These are phyloP conservation scores for Nidula microcarpa DNA, from an alignment of 768 basidiomycete genomes.

Conservation along the genomic window DNA sequence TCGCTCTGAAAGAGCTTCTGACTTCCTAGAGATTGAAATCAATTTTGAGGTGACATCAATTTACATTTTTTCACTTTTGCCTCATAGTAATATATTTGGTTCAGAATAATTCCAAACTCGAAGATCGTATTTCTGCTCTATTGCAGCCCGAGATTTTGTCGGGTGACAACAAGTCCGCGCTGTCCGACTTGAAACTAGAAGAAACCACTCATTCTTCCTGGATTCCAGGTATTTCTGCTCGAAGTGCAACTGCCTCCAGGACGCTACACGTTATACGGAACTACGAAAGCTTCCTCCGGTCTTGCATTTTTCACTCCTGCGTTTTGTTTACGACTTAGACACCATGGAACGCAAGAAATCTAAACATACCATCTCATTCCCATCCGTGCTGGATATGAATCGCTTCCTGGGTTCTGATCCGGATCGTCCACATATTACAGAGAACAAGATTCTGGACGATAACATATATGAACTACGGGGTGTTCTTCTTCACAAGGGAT, in stretches of 20 bases:
- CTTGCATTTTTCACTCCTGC: conserved; percentile 86
- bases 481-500: conserved; percentile 84
- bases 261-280: conserved; percentile 77
- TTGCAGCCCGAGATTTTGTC: conserved; percentile 70
- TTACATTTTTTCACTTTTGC: not conserved
- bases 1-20: conserved; percentile 62
- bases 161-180: conserved; percentile 74
- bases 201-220: not conserved
- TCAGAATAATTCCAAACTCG: conserved; percentile 69
- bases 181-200: not conserved
- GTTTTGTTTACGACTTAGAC: conserved; percentile 85
- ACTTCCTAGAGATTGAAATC: conserved; percentile 88
- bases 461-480: conserved; percentile 80
- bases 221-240: conserved; percentile 73
- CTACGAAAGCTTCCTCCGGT: conserved; percentile 77
- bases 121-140: conserved; percentile 65
- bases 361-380: conserved; percentile 79
- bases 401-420: conserved; percentile 44
- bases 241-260: conserved; percentile 64
- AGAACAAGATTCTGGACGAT: conserved; percentile 8
- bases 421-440: conserved; percentile 11
- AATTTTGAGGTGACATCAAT: conserved; percentile 59
- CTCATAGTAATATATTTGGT: not conserved
- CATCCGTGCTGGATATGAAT: conserved; percentile 68
- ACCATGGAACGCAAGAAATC: conserved; percentile 85